Percentiles rank a stretch among this genome's conserved stretches.
These are phyloP conservation scores for Arctostaphylos glauca DNA, from an alignment of 148 eudicot genomes.

Conservation along the genomic window DNA sequence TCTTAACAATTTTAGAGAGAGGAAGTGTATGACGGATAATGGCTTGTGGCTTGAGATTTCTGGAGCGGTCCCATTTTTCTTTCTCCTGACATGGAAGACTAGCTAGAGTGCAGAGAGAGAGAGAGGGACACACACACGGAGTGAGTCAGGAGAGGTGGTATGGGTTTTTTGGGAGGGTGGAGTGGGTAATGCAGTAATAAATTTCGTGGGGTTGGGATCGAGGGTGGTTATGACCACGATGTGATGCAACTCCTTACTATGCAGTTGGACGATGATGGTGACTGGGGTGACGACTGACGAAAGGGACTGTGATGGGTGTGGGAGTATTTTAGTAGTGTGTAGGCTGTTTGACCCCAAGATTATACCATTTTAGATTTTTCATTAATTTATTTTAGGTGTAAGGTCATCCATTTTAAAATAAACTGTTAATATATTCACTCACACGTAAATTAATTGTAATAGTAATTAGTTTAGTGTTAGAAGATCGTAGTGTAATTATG, in stretches of 20 bases:
- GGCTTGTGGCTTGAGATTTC: not conserved
- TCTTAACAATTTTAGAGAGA: not conserved
- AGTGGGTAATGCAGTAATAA: not conserved
- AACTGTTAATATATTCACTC: too few species aligned
- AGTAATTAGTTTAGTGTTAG: too few species aligned
- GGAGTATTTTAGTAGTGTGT: too few species aligned
- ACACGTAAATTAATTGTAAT: too few species aligned
- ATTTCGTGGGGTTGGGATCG: not conserved
- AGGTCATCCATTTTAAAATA: too few species aligned
- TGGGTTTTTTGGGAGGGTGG: not conserved
- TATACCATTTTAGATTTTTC: too few species aligned
- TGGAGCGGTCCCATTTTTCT: slow-evolving; percentile 11
- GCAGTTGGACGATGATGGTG: not conserved
- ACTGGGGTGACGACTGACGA: not conserved
- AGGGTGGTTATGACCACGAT: slow-evolving; percentile 14
- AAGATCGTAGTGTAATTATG: too few species aligned
- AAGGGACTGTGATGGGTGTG: not conserved
- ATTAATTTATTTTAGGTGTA: too few species aligned
- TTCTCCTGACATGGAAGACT: not conserved
- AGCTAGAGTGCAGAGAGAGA: not conserved
- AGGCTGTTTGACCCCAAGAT: not conserved
- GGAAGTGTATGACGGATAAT: not conserved
- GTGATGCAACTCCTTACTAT: not conserved
- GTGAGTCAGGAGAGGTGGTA: not conserved
- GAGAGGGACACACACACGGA: not conserved